Conservation (phyloP, 1,284 basidiomycete species). For the Ustilago nuda region DNA sequence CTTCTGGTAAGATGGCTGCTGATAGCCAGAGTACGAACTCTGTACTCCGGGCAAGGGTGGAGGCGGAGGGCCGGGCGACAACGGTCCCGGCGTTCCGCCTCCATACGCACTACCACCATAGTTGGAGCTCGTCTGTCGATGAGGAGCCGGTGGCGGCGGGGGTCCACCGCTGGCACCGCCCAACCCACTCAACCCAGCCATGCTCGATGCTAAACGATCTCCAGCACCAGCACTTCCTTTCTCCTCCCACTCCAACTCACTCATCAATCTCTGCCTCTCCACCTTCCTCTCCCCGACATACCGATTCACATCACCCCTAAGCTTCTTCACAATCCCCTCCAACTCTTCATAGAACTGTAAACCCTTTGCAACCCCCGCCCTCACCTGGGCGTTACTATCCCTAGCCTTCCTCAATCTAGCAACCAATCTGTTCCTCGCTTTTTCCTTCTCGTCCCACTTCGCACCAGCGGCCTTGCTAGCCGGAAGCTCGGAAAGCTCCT, state of each 20-base stretch:
- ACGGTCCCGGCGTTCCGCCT: slow-evolving; percentile 7
- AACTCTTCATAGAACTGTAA: slow-evolving; percentile 88
- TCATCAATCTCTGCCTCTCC: slow-evolving; percentile 79
- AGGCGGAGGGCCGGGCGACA: slow-evolving; percentile 33
- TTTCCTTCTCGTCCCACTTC: slow-evolving; percentile 80
- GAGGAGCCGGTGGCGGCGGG: slow-evolving; percentile 25
- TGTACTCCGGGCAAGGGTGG: slow-evolving; percentile 23
- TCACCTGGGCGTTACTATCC: slow-evolving; percentile 86
- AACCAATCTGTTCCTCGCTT: slow-evolving; percentile 79
- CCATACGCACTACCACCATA: slow-evolving; percentile 33
- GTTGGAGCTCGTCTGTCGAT: slow-evolving; percentile 43
- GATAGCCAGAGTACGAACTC: not conserved
- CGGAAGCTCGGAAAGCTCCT: slow-evolving; percentile 36
- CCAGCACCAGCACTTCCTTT: slow-evolving; percentile 63
- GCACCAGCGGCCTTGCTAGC: slow-evolving; percentile 74
- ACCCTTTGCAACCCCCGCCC: slow-evolving; percentile 86
- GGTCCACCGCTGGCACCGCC: slow-evolving; percentile 14
- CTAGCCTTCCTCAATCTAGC: slow-evolving; percentile 79
- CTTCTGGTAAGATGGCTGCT: slow-evolving; percentile 15
- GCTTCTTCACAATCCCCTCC: slow-evolving; percentile 75
- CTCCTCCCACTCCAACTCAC: slow-evolving; percentile 79
- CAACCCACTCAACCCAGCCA: slow-evolving; percentile 29
- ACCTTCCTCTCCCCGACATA: slow-evolving; percentile 77
- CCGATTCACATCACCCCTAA: slow-evolving; percentile 76
- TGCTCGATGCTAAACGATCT: slow-evolving; percentile 14